These are phyloP conservation scores for Zygosaccharomyces siamensis DNA, from an alignment of 805 yeast species.

Conservation along the genomic window DNA sequence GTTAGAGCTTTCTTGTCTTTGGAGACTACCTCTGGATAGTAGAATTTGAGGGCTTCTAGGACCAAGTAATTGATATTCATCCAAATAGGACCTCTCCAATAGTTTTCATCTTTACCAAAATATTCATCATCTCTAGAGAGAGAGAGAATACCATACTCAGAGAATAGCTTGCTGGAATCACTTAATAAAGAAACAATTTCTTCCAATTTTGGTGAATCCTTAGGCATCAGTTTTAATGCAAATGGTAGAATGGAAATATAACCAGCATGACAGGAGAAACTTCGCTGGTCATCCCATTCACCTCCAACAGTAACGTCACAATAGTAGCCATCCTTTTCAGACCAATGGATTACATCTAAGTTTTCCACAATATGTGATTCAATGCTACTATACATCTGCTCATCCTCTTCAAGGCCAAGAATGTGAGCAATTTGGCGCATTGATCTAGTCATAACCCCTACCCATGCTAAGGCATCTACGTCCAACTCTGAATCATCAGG, in stretches of 20 bases:
- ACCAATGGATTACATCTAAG: constrained; percentile 78
- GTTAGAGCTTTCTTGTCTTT: constrained; percentile 17
- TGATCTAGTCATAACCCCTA: constrained; percentile 85
- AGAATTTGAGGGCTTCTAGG: constrained; percentile 62
- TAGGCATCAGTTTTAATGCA: constrained; percentile 58
- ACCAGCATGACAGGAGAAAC: constrained; percentile 80
- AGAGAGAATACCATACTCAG: constrained; percentile 75
- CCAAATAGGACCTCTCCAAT: constrained; percentile 97
- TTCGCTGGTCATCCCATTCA: constrained; percentile 49
- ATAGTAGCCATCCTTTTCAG: constrained; percentile 54
- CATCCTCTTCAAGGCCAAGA: constrained; percentile 57
- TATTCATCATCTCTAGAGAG: constrained; percentile 59
- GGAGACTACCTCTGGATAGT: constrained; percentile 35
- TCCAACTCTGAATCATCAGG: constrained; percentile 88
- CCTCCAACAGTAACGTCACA: constrained; percentile 82
- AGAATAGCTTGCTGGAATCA: constrained; percentile 73
- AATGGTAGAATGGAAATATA: constrained; percentile 86
- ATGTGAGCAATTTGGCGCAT: constrained; percentile 67
- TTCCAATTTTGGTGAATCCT: constrained; percentile 43
- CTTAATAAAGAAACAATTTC: constrained; percentile 52
- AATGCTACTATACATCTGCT: constrained; percentile 45
- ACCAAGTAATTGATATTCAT: constrained; percentile 81
- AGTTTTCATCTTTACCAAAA: constrained; percentile 79
- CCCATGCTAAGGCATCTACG: constrained; percentile 88
- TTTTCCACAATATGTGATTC: constrained; percentile 56